Conservation (phyloP, 2,329 filamentous ascomycete species). For the Ceratocystis diversiconidia region DNA sequence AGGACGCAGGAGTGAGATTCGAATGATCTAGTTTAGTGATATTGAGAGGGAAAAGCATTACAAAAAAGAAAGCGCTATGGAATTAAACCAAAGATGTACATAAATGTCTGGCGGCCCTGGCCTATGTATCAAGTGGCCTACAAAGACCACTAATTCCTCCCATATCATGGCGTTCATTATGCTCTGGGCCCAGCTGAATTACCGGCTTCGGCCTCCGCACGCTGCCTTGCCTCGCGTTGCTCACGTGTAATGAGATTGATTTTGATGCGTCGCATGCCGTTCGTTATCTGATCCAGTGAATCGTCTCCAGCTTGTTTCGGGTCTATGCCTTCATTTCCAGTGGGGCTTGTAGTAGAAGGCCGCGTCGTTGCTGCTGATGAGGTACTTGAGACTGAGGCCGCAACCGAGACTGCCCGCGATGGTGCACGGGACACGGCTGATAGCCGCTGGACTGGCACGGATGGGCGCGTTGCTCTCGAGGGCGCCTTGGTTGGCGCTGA, state of each 20-base stretch:
- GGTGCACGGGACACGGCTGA: constrained; percentile 8
- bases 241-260: constrained; percentile 47
- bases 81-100: background rate
- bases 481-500: background rate
- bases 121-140: background rate
- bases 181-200: background rate
- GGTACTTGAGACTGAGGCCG: background rate
- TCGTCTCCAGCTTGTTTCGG: constrained; percentile 21
- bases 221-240: constrained; percentile 35
- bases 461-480: background rate
- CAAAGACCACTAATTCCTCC: background rate
- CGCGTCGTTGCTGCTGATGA: constrained; percentile 13
- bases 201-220: constrained; percentile 7
- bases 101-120: background rate
- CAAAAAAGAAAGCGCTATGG: background rate
- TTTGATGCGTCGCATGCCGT: constrained; percentile 48
- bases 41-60: background rate
- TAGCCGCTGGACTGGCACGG: background rate
- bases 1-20: background rate
- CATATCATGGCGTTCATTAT: background rate
- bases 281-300: constrained; percentile 41
- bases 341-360: constrained; percentile 16
- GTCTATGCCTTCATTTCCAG: background rate
- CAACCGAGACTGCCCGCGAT: constrained; percentile 5
- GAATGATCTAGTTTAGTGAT: background rate